Conservation (phyloP, 2,329 filamentous ascomycete genomes). For the Colletotrichum tofieldiae region DNA sequence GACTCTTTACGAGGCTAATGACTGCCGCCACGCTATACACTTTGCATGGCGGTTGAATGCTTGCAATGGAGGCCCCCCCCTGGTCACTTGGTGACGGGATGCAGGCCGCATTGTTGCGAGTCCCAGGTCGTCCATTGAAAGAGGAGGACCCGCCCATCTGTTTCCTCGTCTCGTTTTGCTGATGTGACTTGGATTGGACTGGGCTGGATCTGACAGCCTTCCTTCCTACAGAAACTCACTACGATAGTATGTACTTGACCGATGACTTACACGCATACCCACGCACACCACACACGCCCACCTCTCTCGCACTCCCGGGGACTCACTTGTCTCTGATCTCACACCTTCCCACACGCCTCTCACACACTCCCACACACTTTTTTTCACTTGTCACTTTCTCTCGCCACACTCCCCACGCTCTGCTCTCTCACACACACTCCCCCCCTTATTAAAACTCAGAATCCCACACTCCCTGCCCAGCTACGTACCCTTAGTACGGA, state of each 20-base stretch:
- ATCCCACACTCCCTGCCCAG: constrained; percentile 31
- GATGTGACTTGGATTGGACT: constrained; percentile 30
- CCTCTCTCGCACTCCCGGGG: constrained; percentile 1
- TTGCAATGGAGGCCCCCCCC: constrained; percentile 23
- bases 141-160: constrained; percentile 30
- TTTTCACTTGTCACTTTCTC: constrained; percentile 31
- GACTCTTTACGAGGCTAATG: constrained; percentile 23
- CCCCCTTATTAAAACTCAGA: constrained; percentile 8
- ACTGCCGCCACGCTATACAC: constrained; percentile 29
- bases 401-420: constrained; percentile 20
- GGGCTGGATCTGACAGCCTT: constrained; percentile 38
- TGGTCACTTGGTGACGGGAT: constrained; percentile 26
- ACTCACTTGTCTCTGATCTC: constrained; percentile 13
- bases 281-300: constrained; percentile 42
- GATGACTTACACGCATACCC: constrained; percentile 34
- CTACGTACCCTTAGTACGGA: constrained; percentile 31
- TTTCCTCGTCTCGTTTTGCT: constrained; percentile 42
- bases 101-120: constrained; percentile 36
- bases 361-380: constrained; percentile 8
- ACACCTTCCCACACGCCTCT: constrained; percentile 19
- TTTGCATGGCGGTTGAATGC: constrained; percentile 33
- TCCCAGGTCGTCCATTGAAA: constrained; percentile 25
- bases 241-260: not conserved
- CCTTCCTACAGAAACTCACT: constrained; percentile 8
- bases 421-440: constrained; percentile 4